Evolutionary conservation across 2,329 filamentous ascomycete genomes (phyloP), one percentile per base, ranked within the genome.

Genomic region (Colletotrichum camelliae): DNA sequence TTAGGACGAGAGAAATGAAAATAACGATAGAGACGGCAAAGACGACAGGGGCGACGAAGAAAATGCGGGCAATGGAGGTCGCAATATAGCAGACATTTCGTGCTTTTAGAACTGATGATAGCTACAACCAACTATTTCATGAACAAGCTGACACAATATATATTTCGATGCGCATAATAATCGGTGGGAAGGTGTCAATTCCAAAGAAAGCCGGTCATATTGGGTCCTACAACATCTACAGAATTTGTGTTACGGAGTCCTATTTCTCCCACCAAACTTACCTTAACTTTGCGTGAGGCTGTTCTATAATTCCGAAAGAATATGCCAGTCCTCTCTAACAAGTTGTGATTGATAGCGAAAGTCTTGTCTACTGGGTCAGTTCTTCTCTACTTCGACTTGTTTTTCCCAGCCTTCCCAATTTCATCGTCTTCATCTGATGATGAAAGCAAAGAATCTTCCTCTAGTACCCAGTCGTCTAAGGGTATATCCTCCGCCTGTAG

Each of bases 391-490:
- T 31, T 67, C 48, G 5, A 18, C 48, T 29, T 57, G 5, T n/a
- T 27, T 7, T 43, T 24, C 27, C 6, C 9, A 9, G n/a, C 9
- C 27, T 58, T 74, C 33, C 27, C 31, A 18, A 9, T 15, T 9
- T 58, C 58, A 16, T 61, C 48, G 3, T 69, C 70, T 52, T 52
- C 73, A 9, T 75, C 72, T 21, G 73, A 66, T 4, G 73, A 73
- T 6, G 73, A 65, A 4, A 75, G 16, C 18, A 75, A 15, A 4
- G 62, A 35, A 4, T 67, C 74, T 7, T 75, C 74, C 16, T 76
- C 74, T 15, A 75, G 24, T 3, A 24, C 60, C 0, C 78, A 92
- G 24, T 90, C 89, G 5, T 81, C 78, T 74, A 82, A 66, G 16
- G 52, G 69, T 48, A 82, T 81, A 58, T 81, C 80, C 5, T 81